Base-by-base conservation (phyloP, 2,329 filamentous ascomycete species). In the Paraconiothyrium sp. region DNA sequence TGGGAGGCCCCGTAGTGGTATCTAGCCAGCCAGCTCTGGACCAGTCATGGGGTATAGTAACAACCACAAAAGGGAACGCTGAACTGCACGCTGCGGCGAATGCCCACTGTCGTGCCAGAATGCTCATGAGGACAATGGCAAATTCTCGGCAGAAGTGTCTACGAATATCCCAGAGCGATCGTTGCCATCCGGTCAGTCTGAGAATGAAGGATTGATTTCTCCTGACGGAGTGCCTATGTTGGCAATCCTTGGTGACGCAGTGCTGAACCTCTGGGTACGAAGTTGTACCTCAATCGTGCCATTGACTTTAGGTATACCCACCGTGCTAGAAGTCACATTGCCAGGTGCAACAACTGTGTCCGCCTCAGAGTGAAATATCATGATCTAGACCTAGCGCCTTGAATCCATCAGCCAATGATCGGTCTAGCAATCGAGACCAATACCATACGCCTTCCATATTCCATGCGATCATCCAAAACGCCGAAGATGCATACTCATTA, bases 381-480 rank as follows among this genome's bases (percentile, higher is more conserved):
- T 2, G 20, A 24, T 11, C 20, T 8, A 24, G 20, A 20, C 11
- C 22, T 4, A 24, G 10, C 6, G n/a, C 20, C 8, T 46, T 4
- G n/a, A 20, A 24, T 46, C 43, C 43, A 24, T 11, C 39, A 22
- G 20, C 43, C 43, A 46, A 8, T 20, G 13, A 22, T 24, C 9
- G 20, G 8, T 46, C 20, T 46, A 46, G 24, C 46, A 30, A 30
- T 6, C 14, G 27, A 48, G 13, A 13, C 27, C 11, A 48, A 30
- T 8, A 41, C 39, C 39, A n/a, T 41, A 30, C 46, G 46, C 46
- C 46, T 9, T 22, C 24, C 13, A 32, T 48, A 7, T 39, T 14
- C n/a, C n/a, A 39, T 41, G 34, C 49, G 16, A 13, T 14, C 48
- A 30, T 34, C 49, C 49, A 41, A 24, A 52, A 52, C 49, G 49